phyloP scores from a whole-genome alignment of 805 yeast genomes.

The Ogataea neopini region DNA sequence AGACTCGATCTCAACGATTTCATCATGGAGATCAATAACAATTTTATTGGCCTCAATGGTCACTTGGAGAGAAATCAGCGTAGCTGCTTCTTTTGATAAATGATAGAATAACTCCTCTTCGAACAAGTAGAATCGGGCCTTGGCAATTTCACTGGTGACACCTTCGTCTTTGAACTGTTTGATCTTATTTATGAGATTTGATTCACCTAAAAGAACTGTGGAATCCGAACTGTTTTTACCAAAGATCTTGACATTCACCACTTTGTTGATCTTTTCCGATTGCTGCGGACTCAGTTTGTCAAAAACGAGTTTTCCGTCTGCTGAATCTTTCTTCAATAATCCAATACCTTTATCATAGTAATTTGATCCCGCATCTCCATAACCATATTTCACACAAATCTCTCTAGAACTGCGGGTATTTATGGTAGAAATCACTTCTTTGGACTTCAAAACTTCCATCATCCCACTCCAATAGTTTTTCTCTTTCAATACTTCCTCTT shows the following conservation, averaged over 20 bases:
- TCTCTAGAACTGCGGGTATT: constrained; percentile 54
- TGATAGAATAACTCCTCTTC: constrained; percentile 88
- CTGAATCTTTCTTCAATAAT: constrained; percentile 51
- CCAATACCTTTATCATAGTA: constrained; percentile 78
- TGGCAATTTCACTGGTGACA: constrained; percentile 51
- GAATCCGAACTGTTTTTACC: constrained; percentile 34
- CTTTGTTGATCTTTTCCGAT: constrained; percentile 42
- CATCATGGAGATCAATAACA: constrained; percentile 62
- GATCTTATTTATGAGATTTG: constrained; percentile 35
- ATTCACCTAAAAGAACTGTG: constrained; percentile 58
- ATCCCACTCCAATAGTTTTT: constrained; percentile 64
- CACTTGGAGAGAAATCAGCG: constrained; percentile 68
- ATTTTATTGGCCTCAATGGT: constrained; percentile 64
- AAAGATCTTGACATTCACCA: constrained; percentile 58
- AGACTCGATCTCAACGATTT: constrained; percentile 70
- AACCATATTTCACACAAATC: constrained; percentile 86
- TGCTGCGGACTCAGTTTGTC: constrained; percentile 36
- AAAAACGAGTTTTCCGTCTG: constrained; percentile 46
- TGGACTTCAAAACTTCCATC: constrained; percentile 41
- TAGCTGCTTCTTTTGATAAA: constrained; percentile 71
- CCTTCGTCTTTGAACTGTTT: constrained; percentile 15
- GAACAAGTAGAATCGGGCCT: constrained; percentile 73
- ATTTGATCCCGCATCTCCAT: constrained; percentile 84
- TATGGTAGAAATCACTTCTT: constrained; percentile 69
- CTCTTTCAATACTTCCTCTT: constrained; percentile 60